Conservation (phyloP, 352 stramenopile species). For the Globisporangium lucens region DNA sequence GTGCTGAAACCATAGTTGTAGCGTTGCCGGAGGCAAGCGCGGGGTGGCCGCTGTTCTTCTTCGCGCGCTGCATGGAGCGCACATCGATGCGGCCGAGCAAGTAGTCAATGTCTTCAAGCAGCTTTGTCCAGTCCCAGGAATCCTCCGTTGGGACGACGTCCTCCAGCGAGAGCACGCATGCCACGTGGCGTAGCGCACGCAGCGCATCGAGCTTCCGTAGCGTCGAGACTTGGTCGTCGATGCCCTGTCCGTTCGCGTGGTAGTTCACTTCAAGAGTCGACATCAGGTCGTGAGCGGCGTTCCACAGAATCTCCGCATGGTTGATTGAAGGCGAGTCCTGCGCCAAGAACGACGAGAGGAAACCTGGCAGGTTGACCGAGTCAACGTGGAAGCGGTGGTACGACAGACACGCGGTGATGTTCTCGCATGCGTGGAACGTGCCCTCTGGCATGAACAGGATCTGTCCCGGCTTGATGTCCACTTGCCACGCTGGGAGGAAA, state of each 20-base stretch:
- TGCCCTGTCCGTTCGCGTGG: slow-evolving; percentile 44
- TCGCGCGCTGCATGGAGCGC: slow-evolving; percentile 31
- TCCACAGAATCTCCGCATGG: slow-evolving; percentile 93
- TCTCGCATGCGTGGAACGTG: slow-evolving; percentile 91
- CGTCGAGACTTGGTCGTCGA: slow-evolving; percentile 38
- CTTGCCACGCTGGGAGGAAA: slow-evolving; percentile 85
- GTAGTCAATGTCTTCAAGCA: slow-evolving; percentile 71
- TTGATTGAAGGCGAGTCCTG: slow-evolving; percentile 89
- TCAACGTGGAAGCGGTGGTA: slow-evolving; percentile 94
- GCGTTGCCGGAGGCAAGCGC: slow-evolving; percentile 8
- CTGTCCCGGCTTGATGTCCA: slow-evolving; percentile 89
- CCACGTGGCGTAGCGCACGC: slow-evolving; percentile 58
- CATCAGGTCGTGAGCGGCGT: slow-evolving; percentile 87
- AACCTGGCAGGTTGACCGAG: slow-evolving; percentile 87
- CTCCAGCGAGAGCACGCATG: slow-evolving; percentile 62
- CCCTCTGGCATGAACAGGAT: slow-evolving; percentile 93
- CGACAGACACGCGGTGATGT: slow-evolving; percentile 92
- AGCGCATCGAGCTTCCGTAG: slow-evolving; percentile 67
- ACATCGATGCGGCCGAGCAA: slow-evolving; percentile 60
- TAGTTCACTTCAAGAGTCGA: slow-evolving; percentile 78
- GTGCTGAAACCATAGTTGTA: background rate
- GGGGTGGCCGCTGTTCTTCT: slow-evolving; percentile 19
- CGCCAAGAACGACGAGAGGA: slow-evolving; percentile 87
- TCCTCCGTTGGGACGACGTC: slow-evolving; percentile 66
- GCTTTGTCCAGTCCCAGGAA: slow-evolving; percentile 77